Base-by-base conservation (phyloP, 2,329 filamentous ascomycete species). In the Fusarium continuum region DNA sequence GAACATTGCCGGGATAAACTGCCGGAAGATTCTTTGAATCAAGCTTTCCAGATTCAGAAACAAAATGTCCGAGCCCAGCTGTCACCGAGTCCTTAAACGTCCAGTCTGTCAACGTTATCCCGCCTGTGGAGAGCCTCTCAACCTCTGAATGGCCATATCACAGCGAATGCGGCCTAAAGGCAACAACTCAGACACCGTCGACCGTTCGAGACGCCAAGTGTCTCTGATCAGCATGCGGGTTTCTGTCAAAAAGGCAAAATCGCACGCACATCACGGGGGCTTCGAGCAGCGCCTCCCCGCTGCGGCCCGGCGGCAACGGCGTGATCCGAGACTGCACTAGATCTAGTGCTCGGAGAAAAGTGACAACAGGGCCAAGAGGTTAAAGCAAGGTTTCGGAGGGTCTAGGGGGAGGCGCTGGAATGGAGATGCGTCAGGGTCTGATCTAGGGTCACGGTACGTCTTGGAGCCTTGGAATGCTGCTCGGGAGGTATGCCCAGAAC, bases 281-380 rank as follows among this genome's bases (percentile, higher is more conserved):
- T 19, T 13, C 20, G 26, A 11, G n/a, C 6, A 23, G 23, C 20
- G 31, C 28, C 38, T 10, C 5, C 14, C 40, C 14, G 34, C 10
- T 38, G 16, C 61, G 61, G 61, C 41, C 61, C 61, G 61, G 14
- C 50, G 61, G 61, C 16, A 62, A 46, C 31, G 61, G 61, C 34
- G 31, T 53, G 19, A 4, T 20, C 28, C 22, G 35, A 45, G 35
- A 23, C 39, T 26, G 32, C 40, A 29, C 25, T 25, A 7, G 44
- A 55, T 35, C 19, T 62, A 64, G 55, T 4, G 17, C 3, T 34
- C 45, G 35, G 43, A 53, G 36, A 17, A 39, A 49, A 34, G 14
- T 39, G 20, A 32, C 45, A 61, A 23, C 10, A 35, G 4, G 26
- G 14, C 4, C 17, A 13, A 38, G 25, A 4, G 22, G 16, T 8